Percentiles rank a stretch among this genome's conserved stretches.
These are phyloP conservation scores for Plantago ovata DNA, from an alignment of 257 asterid species.

Conservation along the genomic window DNA sequence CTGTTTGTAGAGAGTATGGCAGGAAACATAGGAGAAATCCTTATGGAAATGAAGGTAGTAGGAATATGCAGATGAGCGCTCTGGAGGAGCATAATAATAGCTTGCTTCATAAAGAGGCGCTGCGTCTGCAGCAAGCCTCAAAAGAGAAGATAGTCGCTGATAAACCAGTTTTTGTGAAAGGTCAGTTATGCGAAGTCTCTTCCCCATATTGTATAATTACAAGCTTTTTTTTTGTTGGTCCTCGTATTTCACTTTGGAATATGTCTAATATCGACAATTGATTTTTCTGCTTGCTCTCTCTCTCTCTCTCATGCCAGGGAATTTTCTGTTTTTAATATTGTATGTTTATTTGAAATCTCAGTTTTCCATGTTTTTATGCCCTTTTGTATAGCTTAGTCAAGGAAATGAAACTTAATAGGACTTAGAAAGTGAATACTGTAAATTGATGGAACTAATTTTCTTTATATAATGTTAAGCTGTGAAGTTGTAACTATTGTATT, in stretches of 20 bases:
- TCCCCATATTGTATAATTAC: background rate
- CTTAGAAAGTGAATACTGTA: too few species aligned
- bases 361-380: conserved; percentile 7
- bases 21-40: conserved; percentile 98
- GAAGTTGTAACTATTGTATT: background rate
- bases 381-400: background rate
- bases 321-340: too few species aligned
- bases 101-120: conserved; percentile 98
- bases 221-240: background rate
- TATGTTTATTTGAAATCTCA: background rate
- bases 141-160: conserved; percentile 83
- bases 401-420: background rate
- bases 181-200: conserved; percentile 35
- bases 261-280: background rate
- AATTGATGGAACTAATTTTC: too few species aligned
- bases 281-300: conserved; percentile 4
- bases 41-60: conserved; percentile 98
- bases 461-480: background rate
- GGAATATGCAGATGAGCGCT: conserved; percentile 99
- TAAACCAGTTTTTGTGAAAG: conserved; percentile 89
- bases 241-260: conserved; percentile 7
- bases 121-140: conserved; percentile 93
- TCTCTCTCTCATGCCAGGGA: background rate
- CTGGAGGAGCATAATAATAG: conserved; percentile 98
- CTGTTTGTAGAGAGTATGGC: conserved; percentile 95